A percentile compares a stretch with the other conserved stretches of the same genome.
phyloP scores from a whole-genome alignment of 108 stramenopile genomes.

The Discostella stelligeroides region DNA sequence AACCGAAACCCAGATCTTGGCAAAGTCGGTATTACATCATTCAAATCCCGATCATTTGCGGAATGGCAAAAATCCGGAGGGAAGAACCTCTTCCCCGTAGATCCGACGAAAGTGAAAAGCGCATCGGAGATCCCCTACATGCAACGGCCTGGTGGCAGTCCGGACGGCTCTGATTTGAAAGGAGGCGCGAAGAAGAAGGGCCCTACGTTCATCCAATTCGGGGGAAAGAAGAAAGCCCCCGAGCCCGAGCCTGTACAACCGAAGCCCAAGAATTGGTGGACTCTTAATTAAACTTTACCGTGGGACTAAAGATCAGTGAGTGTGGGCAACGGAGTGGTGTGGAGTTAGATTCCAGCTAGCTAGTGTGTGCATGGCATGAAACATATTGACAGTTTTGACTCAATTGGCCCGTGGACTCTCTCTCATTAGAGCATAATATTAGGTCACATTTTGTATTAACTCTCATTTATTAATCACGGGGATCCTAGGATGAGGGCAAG shows the following conservation, averaged over 20 bases:
- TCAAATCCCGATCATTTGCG: constrained; percentile 77
- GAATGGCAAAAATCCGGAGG: constrained; percentile 91
- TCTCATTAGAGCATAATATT: too few species aligned
- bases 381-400: too few species aligned
- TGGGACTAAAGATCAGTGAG: background rate
- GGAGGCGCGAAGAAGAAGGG: constrained; percentile 61
- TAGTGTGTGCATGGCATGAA: too few species aligned
- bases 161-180: constrained; percentile 80
- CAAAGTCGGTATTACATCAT: constrained; percentile 79
- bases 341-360: too few species aligned
- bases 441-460: too few species aligned
- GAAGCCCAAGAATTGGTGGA: constrained; percentile 88
- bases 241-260: constrained; percentile 58
- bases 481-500: constrained; percentile 79
- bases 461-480: constrained; percentile 16
- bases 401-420: too few species aligned
- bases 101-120: constrained; percentile 78
- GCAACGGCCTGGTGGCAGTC: constrained; percentile 80
- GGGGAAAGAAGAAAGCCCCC: constrained; percentile 56
- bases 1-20: constrained; percentile 59
- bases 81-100: constrained; percentile 86
- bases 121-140: constrained; percentile 86
- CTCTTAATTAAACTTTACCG: constrained; percentile 37
- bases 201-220: constrained; percentile 38
- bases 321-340: too few species aligned